Conservation (phyloP, 2,329 filamentous ascomycete species). For the Diaporthe australafricana region DNA sequence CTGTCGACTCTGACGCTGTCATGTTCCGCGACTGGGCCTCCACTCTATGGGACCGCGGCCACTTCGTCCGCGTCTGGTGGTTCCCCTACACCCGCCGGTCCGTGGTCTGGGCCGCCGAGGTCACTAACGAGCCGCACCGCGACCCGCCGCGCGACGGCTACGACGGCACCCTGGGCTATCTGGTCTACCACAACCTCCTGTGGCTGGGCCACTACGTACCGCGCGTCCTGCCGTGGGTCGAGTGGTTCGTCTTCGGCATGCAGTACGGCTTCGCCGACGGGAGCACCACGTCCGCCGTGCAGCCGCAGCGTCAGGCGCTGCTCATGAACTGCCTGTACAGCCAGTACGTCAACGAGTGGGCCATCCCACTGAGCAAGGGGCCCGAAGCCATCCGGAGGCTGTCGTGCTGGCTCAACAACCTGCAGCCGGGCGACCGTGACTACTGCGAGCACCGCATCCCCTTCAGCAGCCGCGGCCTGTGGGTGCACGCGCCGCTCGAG, state of each 20-base stretch:
- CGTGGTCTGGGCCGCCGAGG: slow-evolving; percentile 90
- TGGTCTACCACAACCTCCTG: slow-evolving; percentile 92
- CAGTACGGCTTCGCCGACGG: slow-evolving; percentile 90
- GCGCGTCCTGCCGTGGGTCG: slow-evolving; percentile 84
- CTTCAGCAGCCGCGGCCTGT: slow-evolving; percentile 74
- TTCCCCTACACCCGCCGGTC: slow-evolving; percentile 90
- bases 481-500: slow-evolving; percentile 83
- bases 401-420: slow-evolving; percentile 84
- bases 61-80: slow-evolving; percentile 98
- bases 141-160: slow-evolving; percentile 80
- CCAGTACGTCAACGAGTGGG: slow-evolving; percentile 99
- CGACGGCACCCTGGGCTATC: slow-evolving; percentile 83
- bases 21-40: slow-evolving; percentile 79
- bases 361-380: slow-evolving; percentile 84
- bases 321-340: slow-evolving; percentile 98
- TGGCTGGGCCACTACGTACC: slow-evolving; percentile 84
- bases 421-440: slow-evolving; percentile 64
- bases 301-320: slow-evolving; percentile 82
- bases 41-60: slow-evolving; percentile 82
- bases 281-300: slow-evolving; percentile 77
- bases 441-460: slow-evolving; percentile 75
- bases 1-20: slow-evolving; percentile 75
- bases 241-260: slow-evolving; percentile 98
- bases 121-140: slow-evolving; percentile 71
- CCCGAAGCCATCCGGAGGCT: slow-evolving; percentile 88